Evolutionary conservation across 2,329 filamentous ascomycete genomes (phyloP).

Genomic region (Talaromyces sp.): DNA sequence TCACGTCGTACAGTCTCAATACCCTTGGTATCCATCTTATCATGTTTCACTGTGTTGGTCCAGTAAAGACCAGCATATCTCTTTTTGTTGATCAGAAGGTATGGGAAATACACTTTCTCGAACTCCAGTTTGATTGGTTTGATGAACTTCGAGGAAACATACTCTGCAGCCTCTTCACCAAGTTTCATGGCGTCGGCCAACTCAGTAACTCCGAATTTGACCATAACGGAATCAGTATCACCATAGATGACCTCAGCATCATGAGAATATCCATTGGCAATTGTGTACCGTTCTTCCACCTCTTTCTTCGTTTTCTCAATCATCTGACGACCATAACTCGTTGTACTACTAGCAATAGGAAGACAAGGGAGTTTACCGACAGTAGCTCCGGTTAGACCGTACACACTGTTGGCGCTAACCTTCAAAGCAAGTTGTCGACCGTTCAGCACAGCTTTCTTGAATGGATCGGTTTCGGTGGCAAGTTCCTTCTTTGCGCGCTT

Average conservation of each 20-base stretch:
- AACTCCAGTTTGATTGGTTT: conserved; percentile 99
- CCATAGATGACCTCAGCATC: conserved; percentile 98
- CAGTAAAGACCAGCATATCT: conserved; percentile 97
- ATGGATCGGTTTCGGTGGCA: conserved; percentile 84
- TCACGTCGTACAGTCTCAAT: conserved; percentile 97
- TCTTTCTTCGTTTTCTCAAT: conserved; percentile 98
- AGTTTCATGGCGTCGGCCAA: conserved; percentile 89
- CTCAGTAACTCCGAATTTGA: conserved; percentile 92
- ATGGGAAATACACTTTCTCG: conserved; percentile 98
- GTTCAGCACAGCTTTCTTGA: conserved; percentile 97
- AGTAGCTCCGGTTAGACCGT: conserved; percentile 94
- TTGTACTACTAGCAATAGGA: conserved; percentile 93
- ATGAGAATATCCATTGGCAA: conserved; percentile 91
- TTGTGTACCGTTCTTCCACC: conserved; percentile 85
- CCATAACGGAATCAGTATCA: conserved; percentile 99
- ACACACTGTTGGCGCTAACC: conserved; percentile 95
- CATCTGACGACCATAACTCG: conserved; percentile 96
- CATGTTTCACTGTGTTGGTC: conserved; percentile 91
- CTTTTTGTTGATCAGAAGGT: conserved; percentile 99
- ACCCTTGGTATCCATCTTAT: conserved; percentile 99
- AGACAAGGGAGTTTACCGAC: conserved; percentile 95
- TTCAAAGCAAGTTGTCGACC: conserved; percentile 96
- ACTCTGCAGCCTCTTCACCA: conserved; percentile 87
- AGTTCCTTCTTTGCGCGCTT: conserved; percentile 93
- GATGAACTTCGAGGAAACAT: conserved; percentile 87